Conservation (phyloP, 1,139 yeast genomes). For the Lizanozyma gosingica region DNA sequence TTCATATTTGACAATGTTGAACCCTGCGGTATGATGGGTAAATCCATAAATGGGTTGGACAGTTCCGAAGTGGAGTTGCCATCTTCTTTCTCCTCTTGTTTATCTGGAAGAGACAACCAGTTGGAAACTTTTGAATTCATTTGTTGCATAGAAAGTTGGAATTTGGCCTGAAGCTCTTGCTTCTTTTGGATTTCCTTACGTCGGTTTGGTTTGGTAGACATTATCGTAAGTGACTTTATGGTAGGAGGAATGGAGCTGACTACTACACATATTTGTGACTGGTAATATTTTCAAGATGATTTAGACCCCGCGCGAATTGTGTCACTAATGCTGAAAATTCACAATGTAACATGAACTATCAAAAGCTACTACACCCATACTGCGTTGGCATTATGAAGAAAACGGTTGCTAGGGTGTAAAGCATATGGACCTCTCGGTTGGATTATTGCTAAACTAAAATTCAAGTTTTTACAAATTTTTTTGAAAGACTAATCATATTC, state of each 20-base stretch:
- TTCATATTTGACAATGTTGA: conserved; percentile 17
- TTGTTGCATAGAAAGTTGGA: conserved; percentile 27
- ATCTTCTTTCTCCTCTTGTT: conserved; percentile 2
- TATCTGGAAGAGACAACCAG: conserved; percentile 22
- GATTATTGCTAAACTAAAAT: too few relatives aligned
- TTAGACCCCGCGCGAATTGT: too few relatives aligned
- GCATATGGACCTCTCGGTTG: too few relatives aligned
- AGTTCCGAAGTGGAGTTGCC: conserved; percentile 3
- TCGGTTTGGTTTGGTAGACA: conserved; percentile 8
- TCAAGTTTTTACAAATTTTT: too few relatives aligned
- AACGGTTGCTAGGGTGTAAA: too few relatives aligned
- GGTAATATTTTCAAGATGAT: too few relatives aligned
- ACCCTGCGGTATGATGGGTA: conserved; percentile 33
- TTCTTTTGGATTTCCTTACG: conserved; percentile 34
- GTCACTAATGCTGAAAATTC: too few relatives aligned
- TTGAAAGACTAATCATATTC: too few relatives aligned
- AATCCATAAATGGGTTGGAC: conserved; percentile 17
- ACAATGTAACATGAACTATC: too few relatives aligned
- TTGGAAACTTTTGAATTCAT: conserved; percentile 19
- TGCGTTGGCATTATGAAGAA: too few relatives aligned
- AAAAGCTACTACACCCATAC: too few relatives aligned
- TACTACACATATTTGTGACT: too few relatives aligned
- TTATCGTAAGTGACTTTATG: not conserved
- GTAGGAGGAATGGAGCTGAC: not conserved
- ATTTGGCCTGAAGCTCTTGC: conserved; percentile 32